Conservation (phyloP, 768 basidiomycete genomes). For the Solioccasus polychromus region DNA sequence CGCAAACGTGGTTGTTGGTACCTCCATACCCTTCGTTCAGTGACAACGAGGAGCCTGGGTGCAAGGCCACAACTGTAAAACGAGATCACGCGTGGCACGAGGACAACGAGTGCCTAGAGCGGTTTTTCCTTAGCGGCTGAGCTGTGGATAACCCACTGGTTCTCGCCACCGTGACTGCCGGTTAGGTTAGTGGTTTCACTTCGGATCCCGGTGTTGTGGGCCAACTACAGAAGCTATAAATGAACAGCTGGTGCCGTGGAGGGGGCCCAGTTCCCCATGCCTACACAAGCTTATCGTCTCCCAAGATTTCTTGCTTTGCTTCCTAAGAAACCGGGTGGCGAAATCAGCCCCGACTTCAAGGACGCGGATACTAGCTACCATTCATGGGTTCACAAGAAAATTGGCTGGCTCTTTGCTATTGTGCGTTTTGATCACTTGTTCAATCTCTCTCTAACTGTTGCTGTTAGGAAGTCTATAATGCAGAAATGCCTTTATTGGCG, state of each 20-base stretch:
- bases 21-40: too few species aligned
- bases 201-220: constrained; percentile 5
- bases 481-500: constrained; percentile 26
- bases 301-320: constrained; percentile 24
- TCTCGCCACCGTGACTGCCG: constrained; percentile 8
- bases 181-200: constrained; percentile 15
- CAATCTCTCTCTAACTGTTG: not conserved
- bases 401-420: constrained; percentile 23
- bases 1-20: too few species aligned
- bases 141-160: not conserved
- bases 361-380: constrained; percentile 21
- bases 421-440: constrained; percentile 8
- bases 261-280: constrained; percentile 10
- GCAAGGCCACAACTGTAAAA: too few species aligned
- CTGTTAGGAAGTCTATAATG: constrained; percentile 25
- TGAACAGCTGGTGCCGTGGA: not conserved
- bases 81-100: too few species aligned
- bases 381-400: constrained; percentile 20
- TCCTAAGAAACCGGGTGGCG: constrained; percentile 27
- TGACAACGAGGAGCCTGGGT: too few species aligned
- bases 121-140: not conserved
- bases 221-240: constrained; percentile 14
- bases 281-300: constrained; percentile 19
- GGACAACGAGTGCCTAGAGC: not conserved
- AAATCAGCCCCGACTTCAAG: constrained; percentile 25